A percentile compares a stretch with the other conserved stretches of the same genome.
Evolutionary conservation across 164 flowering plant genomes (phyloP).

Genomic region (Stephania cephalantha): DNA sequence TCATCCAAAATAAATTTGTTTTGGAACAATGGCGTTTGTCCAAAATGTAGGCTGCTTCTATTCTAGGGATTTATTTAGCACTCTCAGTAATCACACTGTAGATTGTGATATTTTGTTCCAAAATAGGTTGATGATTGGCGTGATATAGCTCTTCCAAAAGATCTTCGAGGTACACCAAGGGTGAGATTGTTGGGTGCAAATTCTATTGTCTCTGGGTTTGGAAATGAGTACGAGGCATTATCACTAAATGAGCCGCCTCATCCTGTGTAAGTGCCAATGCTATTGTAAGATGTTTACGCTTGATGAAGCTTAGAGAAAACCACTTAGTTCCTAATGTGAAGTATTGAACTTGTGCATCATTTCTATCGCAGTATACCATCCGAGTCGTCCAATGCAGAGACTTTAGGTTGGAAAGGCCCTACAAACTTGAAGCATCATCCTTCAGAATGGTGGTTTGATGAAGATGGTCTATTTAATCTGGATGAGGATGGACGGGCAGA

Average conservation of each 20-base stretch:
- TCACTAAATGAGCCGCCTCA: constrained; percentile 32
- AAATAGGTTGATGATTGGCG: constrained; percentile 96
- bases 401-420: constrained; percentile 26
- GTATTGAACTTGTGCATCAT: constrained; percentile 1
- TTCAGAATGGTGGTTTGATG: constrained; percentile 77
- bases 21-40: not conserved
- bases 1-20: not conserved
- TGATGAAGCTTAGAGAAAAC: not conserved
- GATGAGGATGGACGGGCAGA: constrained; percentile 92
- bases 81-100: not conserved
- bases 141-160: constrained; percentile 84
- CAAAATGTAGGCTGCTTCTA: not conserved
- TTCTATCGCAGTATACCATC: constrained; percentile 34
- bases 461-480: constrained; percentile 87
- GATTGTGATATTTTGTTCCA: not conserved
- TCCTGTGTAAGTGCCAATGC: constrained; percentile 32
- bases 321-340: not conserved
- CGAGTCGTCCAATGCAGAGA: constrained; percentile 38
- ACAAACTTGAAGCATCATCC: constrained; percentile 29
- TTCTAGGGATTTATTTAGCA: not conserved
- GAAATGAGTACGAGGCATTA: constrained; percentile 61
- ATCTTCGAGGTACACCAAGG: constrained; percentile 43
- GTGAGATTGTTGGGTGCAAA: constrained; percentile 60
- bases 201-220: constrained; percentile 78
- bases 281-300: not conserved